Evolutionary conservation across 1,284 basidiomycete species (phyloP), one percentile per base, ranked within the genome.

Genomic region (Puccinia horiana): DNA sequence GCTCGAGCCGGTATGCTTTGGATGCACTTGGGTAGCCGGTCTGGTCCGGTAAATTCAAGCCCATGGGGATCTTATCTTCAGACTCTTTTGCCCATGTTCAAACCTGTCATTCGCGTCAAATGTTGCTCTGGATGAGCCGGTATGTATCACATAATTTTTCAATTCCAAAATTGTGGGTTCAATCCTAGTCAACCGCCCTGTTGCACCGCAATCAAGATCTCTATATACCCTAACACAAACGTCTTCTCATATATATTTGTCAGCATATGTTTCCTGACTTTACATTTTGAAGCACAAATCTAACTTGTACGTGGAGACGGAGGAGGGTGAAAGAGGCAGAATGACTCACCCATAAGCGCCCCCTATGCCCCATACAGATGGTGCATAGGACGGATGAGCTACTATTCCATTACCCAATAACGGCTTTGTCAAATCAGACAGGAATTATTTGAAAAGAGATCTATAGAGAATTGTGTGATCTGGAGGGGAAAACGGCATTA

Each of bases 41-140:
- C 40, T 47, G 67, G 6, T 18, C 67, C 67, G 40, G 67, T n/a
- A 29, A 69, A 69, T 44, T 69, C 23, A 67, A 67, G 40, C 63
- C 32, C 20, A 67, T 69, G 67, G 40, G 44, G 40, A 69, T 44
- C 40, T 69, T 47, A 69, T 69, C 23, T 42, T 69, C 40, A 69
- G 35, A 47, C 32, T 37, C 32, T 37, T 35, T 37, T 35, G 11
- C 58, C 32, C 5, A 35, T 32, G 67, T 69, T 69, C 23, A 69
- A 40, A 67, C 29, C 16, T 63, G 35, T 67, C 63, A 67, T 44
- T 35, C 3, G 18, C 40, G 35, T 67, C 35, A 67, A 67, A 16
- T 37, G 63, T 18, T 32, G 6, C 14, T 63, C 61, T 32, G 26
- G 29, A 63, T 63, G 29, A 63, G 61, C 35, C 61, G 61, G 63